Conservation (phyloP, 768 basidiomycete genomes). For the Psilocybe subaeruginosa region DNA sequence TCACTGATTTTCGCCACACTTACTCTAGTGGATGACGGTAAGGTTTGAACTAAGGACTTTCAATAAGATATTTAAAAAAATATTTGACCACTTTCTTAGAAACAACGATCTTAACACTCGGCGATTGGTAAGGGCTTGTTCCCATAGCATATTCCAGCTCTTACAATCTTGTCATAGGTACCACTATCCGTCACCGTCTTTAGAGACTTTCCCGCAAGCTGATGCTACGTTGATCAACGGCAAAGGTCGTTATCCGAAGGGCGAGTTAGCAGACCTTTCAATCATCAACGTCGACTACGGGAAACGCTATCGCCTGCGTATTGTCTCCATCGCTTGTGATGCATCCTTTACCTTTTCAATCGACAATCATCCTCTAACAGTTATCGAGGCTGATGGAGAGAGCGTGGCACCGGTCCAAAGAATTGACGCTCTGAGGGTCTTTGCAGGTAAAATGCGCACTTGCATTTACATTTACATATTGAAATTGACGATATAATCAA, state of each 20-base stretch:
- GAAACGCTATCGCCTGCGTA: constrained; percentile 55
- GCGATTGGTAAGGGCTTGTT: constrained; percentile 30
- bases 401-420: constrained; percentile 40
- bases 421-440: constrained; percentile 48
- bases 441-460: constrained; percentile 16
- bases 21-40: constrained; percentile 40
- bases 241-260: constrained; percentile 44
- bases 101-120: constrained; percentile 29
- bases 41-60: neutral
- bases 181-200: constrained; percentile 27
- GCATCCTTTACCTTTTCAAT: constrained; percentile 46
- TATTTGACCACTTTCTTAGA: constrained; percentile 25
- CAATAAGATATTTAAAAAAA: neutral
- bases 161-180: constrained; percentile 36
- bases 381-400: constrained; percentile 56
- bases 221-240: constrained; percentile 58
- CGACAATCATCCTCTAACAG: constrained; percentile 47
- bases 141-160: neutral
- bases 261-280: constrained; percentile 40
- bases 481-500: neutral
- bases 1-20: neutral
- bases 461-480: neutral
- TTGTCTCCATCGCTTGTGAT: constrained; percentile 55
- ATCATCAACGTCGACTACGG: constrained; percentile 45
- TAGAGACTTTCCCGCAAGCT: constrained; percentile 20